These are phyloP conservation scores for Candida parachauliodes DNA, from an alignment of 805 yeast genomes.

Conservation along the genomic window DNA sequence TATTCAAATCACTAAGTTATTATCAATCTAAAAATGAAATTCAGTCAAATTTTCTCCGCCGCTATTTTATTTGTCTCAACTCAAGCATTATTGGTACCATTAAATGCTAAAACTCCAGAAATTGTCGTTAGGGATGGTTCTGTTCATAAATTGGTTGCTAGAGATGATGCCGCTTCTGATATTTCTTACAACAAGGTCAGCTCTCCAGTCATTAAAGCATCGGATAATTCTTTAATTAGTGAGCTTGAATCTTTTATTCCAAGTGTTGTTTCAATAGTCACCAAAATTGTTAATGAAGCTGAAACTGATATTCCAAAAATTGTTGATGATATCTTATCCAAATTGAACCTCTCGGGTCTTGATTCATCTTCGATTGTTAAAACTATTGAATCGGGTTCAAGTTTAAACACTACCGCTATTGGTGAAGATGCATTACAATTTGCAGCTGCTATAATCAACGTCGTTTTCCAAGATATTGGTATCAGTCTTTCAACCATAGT, in stretches of 20 bases:
- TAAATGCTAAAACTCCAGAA: neutral
- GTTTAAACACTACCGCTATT: neutral
- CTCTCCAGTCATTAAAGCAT: neutral
- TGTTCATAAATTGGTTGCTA: neutral
- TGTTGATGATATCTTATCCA: neutral
- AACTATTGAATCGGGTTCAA: neutral
- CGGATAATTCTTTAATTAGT: neutral
- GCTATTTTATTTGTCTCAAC: neutral
- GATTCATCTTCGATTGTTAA: neutral
- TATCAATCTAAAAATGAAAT: neutral
- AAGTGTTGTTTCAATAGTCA: neutral
- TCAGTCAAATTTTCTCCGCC: neutral
- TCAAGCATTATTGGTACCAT: neutral
- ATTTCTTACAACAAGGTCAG: no score
- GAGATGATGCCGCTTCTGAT: no score
- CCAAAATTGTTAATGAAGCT: neutral
- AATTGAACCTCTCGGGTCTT: neutral
- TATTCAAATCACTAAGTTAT: neutral
- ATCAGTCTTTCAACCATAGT: slow-evolving; percentile 1
- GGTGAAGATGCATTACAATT: neutral
- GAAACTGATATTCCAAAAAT: neutral
- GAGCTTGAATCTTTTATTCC: neutral
- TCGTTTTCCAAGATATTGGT: neutral
- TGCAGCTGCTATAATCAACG: neutral
- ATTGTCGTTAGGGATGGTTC: neutral